phyloP scores from a whole-genome alignment of 768 basidiomycete species.

The Leccinum ochraceum region DNA sequence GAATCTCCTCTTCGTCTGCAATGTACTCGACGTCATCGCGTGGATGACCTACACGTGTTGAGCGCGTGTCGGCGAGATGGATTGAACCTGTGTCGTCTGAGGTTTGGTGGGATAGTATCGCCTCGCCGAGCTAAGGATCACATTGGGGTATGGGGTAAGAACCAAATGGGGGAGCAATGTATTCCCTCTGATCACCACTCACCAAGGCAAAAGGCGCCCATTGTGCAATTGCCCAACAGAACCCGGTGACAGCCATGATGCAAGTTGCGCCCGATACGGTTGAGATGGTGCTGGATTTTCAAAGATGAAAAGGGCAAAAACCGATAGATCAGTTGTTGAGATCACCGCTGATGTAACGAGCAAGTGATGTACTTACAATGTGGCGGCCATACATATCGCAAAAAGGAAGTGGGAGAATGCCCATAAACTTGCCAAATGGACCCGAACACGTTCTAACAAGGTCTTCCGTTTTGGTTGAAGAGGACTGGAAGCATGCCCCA shows the following conservation, averaged over 20 bases:
- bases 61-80: conserved; percentile 39
- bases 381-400: conserved; percentile 74
- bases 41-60: conserved; percentile 12
- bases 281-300: conserved; percentile 59
- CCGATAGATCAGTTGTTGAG: conserved; percentile 13
- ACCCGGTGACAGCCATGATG: conserved; percentile 77
- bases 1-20: conserved; percentile 30
- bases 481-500: conserved; percentile 14
- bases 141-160: conserved; percentile 24
- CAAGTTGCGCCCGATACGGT: conserved; percentile 70
- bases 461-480: conserved; percentile 19
- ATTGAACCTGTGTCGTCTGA: conserved; percentile 38
- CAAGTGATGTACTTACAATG: conserved; percentile 61
- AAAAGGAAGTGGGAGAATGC: conserved; percentile 75
- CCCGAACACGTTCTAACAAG: conserved; percentile 46
- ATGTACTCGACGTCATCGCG: conserved; percentile 19
- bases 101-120: conserved; percentile 70
- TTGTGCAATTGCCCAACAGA: conserved; percentile 90
- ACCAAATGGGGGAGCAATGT: neutral
- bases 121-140: conserved; percentile 69
- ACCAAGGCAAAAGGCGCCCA: conserved; percentile 95
- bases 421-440: conserved; percentile 76
- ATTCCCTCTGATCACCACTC: conserved; percentile 25
- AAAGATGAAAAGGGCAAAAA: conserved; percentile 9
- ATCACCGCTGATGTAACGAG: conserved; percentile 15